Evolutionary conservation across 2,329 filamentous ascomycete genomes (phyloP).

Genomic region (Plenodomus lindquistii): DNA sequence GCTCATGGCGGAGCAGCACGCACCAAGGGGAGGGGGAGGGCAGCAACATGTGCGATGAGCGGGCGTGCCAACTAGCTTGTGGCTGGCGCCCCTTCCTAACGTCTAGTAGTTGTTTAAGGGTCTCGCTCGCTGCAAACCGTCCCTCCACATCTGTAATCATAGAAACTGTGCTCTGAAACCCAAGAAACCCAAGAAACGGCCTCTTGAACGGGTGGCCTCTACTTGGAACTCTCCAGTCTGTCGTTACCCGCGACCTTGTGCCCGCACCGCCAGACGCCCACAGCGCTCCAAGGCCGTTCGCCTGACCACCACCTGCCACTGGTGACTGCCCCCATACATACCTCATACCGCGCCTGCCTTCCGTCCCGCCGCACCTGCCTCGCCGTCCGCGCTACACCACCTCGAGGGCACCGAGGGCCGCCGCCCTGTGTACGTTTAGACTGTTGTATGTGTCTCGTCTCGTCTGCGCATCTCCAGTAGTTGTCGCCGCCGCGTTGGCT

Average conservation of each 20-base stretch:
- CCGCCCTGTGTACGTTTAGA: slow-evolving; percentile 28
- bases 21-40: background rate
- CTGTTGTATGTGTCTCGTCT: slow-evolving; percentile 22
- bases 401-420: slow-evolving; percentile 25
- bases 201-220: slow-evolving; percentile 9
- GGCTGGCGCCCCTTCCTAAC: slow-evolving; percentile 15
- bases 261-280: slow-evolving; percentile 4
- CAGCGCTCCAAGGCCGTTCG: background rate
- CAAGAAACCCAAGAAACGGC: slow-evolving; percentile 1
- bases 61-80: slow-evolving; percentile 3
- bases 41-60: background rate
- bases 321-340: slow-evolving; percentile 7
- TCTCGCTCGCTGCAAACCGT: slow-evolving; percentile 10
- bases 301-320: slow-evolving; percentile 7
- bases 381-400: slow-evolving; percentile 14
- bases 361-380: slow-evolving; percentile 4
- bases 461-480: background rate
- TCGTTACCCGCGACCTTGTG: slow-evolving; percentile 9
- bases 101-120: slow-evolving; percentile 6
- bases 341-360: background rate
- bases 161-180: slow-evolving; percentile 6
- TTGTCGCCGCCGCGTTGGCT: slow-evolving; percentile 2
- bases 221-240: slow-evolving; percentile 9
- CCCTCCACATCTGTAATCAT: slow-evolving; percentile 13
- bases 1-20: background rate